A percentile compares a stretch with the other conserved stretches of the same genome.
phyloP scores from a whole-genome alignment of 78 protist genomes.

The Planoprotostelium fungivorum region DNA sequence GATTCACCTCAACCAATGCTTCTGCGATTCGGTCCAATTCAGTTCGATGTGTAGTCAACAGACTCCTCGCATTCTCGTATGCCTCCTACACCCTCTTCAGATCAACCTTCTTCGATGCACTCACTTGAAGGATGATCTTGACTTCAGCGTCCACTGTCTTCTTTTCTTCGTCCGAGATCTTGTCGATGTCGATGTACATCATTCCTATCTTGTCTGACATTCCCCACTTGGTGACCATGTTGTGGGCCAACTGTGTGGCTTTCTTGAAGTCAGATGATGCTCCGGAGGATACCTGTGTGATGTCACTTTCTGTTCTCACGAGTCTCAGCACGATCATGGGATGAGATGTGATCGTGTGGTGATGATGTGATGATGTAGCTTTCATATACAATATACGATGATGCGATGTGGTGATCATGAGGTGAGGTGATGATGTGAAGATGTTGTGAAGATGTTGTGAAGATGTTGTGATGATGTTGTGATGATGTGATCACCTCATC shows the following conservation, averaged over 20 bases:
- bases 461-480: too few species aligned
- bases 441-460: too few species aligned
- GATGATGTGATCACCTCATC: constrained; percentile 69
- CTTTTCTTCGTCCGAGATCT: constrained; percentile 38
- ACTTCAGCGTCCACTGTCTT: constrained; percentile 63
- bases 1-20: constrained; percentile 52
- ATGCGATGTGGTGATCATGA: too few species aligned
- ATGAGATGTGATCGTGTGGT: too few species aligned
- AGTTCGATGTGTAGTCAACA: constrained; percentile 28
- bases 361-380: too few species aligned
- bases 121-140: constrained; percentile 26
- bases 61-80: constrained; percentile 39
- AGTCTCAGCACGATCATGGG: constrained; percentile 75
- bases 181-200: constrained; percentile 15
- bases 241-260: constrained; percentile 27
- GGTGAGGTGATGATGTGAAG: too few species aligned
- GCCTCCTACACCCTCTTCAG: constrained; percentile 27
- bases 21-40: constrained; percentile 59
- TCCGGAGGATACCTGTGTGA: constrained; percentile 58
- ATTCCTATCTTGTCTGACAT: constrained; percentile 67
- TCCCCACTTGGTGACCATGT: constrained; percentile 82
- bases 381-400: too few species aligned
- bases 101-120: background rate
- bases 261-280: constrained; percentile 52
- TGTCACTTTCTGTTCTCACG: constrained; percentile 44